Evolutionary conservation across 139 green algal species (phyloP).

Genomic region (Closterium sp.): DNA sequence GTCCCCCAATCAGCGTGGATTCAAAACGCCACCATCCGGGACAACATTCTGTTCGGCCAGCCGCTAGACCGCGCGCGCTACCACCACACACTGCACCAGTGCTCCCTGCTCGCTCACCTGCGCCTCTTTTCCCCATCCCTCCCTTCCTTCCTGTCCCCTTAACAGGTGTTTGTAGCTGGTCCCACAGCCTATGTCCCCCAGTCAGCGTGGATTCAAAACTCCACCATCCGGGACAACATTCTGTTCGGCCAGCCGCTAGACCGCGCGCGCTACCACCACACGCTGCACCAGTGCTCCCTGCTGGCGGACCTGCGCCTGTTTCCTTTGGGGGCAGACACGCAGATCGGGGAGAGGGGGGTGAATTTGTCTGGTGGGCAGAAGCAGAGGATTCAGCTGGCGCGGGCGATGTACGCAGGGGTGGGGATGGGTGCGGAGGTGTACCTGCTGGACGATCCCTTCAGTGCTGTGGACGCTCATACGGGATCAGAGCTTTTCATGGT

Average conservation of each 20-base stretch:
- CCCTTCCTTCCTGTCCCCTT: too few species aligned
- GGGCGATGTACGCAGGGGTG: slow-evolving; percentile 65
- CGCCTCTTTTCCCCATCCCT: slow-evolving; percentile 15
- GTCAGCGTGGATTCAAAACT: slow-evolving; percentile 47
- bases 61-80: slow-evolving; percentile 17
- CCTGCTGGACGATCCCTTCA: slow-evolving; percentile 54
- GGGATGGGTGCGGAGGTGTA: slow-evolving; percentile 36
- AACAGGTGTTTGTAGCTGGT: slow-evolving; percentile 3
- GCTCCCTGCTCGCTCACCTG: slow-evolving; percentile 50
- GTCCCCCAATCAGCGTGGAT: slow-evolving; percentile 47
- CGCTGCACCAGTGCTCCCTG: slow-evolving; percentile 23
- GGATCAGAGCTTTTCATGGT: slow-evolving; percentile 53
- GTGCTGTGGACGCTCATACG: slow-evolving; percentile 50
- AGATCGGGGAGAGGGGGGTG: slow-evolving; percentile 66
- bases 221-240: slow-evolving; percentile 41
- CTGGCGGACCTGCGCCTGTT: slow-evolving; percentile 52
- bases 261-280: not conserved
- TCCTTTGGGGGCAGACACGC: slow-evolving; percentile 60
- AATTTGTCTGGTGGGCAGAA: slow-evolving; percentile 58
- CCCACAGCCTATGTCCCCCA: slow-evolving; percentile 44
- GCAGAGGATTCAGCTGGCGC: slow-evolving; percentile 59
- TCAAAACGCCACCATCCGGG: slow-evolving; percentile 40
- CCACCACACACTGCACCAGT: slow-evolving; percentile 1
- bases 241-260: slow-evolving; percentile 39
- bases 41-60: slow-evolving; percentile 46